Evolutionary conservation across 805 yeast species (phyloP), one percentile per base, ranked within the genome.

Genomic region (Barnettozyma vustinii): DNA sequence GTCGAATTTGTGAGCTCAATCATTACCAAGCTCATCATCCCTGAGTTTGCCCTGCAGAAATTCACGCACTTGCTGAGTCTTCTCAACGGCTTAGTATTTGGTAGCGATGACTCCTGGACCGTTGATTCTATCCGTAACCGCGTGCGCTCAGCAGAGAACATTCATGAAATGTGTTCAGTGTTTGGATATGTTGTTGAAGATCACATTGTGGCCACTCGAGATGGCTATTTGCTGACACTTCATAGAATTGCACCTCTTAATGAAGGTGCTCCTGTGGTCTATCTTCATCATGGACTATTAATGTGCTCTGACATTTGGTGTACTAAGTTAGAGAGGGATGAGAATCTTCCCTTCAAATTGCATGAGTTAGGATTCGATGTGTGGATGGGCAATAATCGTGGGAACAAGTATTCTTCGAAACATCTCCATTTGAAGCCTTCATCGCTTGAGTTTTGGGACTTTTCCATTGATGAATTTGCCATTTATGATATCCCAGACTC

Each of bases 321-420:
- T 58, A 76, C 81, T 59, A 69, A 71, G 44, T 52, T 71, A 45
- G 65, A 75, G 49, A 73, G 75, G 49, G 51, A 67, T 54, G 71
- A 74, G 42, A 80, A 82, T 52, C 68, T 94, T 40, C 97, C 98
- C 0, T 83, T 84, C 62, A 68, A 79, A 6, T 72, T 92, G 37
- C 80, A 82, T 49, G 88, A 90, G 50, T 62, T 79, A 43, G 97
- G 97, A 3, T 92, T 82, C 65, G 99, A 92, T 62, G 97, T 92
- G 6, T 92, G 96, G 92, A 70, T 92, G 52, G 98, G 98, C 1
- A 89, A 88, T 65, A 89, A 87, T 62, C 73, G 96, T 48, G 96
- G 96, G 9, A 94, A 92, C 70, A 94, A 92, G 67, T 92, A 92
- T 70, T 84, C 95, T 25, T 60, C 55, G 64, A 68, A 51, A 23